Evolutionary conservation across 768 basidiomycete species (phyloP).

Genomic region (Sarcodon aspratus): DNA sequence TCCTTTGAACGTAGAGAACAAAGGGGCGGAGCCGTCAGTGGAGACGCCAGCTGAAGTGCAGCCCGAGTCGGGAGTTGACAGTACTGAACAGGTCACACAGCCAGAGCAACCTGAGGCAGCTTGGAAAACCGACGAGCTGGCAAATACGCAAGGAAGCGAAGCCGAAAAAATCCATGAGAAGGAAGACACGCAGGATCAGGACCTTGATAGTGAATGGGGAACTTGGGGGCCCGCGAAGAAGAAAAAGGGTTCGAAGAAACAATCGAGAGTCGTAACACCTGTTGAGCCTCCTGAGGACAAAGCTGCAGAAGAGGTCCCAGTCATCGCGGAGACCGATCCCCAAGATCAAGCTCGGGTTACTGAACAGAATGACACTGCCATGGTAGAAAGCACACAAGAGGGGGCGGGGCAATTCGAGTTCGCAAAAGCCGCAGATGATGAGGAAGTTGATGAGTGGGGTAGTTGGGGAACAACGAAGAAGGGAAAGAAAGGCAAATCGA

Average conservation of each 20-base stretch:
- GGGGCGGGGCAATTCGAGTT: neutral
- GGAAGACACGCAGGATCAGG: conserved; percentile 3
- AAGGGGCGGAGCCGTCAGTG: neutral
- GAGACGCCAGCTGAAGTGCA: neutral
- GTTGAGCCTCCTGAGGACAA: conserved; percentile 10
- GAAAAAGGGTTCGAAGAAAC: conserved; percentile 2
- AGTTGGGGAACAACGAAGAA: conserved; percentile 9
- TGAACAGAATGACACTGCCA: conserved; percentile 9
- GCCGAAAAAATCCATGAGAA: conserved; percentile 5
- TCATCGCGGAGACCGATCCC: conserved; percentile 1
- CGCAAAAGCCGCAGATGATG: neutral
- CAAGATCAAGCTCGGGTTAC: conserved; percentile 11
- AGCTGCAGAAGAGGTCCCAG: conserved; percentile 1
- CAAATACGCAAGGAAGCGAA: neutral
- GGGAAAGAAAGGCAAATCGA: conserved; percentile 11
- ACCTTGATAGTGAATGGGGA: neutral
- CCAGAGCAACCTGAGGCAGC: neutral
- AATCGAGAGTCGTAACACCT: conserved; percentile 5
- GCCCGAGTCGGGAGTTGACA: neutral
- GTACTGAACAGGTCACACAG: neutral
- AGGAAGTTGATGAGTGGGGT: conserved; percentile 2
- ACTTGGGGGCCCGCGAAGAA: neutral
- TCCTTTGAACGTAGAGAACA: neutral
- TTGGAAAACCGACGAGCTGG: neutral
- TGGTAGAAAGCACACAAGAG: conserved; percentile 3